A percentile compares a stretch with the other conserved stretches of the same genome.
phyloP scores from a whole-genome alignment of 768 basidiomycete genomes.

The Nevesoporus exiguus region DNA sequence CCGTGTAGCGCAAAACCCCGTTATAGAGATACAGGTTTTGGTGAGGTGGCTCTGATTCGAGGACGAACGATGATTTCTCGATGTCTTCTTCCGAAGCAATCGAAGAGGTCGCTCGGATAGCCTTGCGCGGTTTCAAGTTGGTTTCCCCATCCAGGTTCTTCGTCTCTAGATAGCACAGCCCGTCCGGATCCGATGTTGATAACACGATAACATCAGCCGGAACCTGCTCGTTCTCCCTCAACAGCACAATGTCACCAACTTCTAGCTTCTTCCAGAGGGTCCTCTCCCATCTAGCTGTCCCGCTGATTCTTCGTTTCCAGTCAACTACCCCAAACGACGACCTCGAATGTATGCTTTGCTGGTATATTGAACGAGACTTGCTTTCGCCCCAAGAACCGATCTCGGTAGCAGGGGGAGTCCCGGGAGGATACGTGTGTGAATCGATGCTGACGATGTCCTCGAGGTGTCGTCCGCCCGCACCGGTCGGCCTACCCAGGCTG shows the following conservation, averaged over 20 bases:
- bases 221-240: conserved; percentile 93
- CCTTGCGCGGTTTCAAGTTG: conserved; percentile 84
- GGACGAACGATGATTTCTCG: conserved; percentile 78
- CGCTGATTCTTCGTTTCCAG: conserved; percentile 62
- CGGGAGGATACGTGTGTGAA: conserved; percentile 63
- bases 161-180: conserved; percentile 93
- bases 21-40: conserved; percentile 92
- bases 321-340: conserved; percentile 75
- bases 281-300: conserved; percentile 85
- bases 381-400: conserved; percentile 34
- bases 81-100: conserved; percentile 87
- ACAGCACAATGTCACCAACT: conserved; percentile 90
- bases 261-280: conserved; percentile 99
- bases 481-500: conserved; percentile 35
- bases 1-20: conserved; percentile 75
- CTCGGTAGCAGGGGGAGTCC: conserved; percentile 29
- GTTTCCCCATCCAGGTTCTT: conserved; percentile 99
- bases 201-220: conserved; percentile 94
- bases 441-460: conserved; percentile 71
- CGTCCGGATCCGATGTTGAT: conserved; percentile 87
- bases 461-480: conserved; percentile 49
- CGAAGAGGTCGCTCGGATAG: conserved; percentile 68
- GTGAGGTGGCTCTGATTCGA: conserved; percentile 92
- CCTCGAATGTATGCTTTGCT: conserved; percentile 55
- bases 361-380: conserved; percentile 45